Evolutionary conservation across 108 stramenopile species (phyloP), one percentile per base, ranked within the genome.

Genomic region (Nannochloropsis granulata): DNA sequence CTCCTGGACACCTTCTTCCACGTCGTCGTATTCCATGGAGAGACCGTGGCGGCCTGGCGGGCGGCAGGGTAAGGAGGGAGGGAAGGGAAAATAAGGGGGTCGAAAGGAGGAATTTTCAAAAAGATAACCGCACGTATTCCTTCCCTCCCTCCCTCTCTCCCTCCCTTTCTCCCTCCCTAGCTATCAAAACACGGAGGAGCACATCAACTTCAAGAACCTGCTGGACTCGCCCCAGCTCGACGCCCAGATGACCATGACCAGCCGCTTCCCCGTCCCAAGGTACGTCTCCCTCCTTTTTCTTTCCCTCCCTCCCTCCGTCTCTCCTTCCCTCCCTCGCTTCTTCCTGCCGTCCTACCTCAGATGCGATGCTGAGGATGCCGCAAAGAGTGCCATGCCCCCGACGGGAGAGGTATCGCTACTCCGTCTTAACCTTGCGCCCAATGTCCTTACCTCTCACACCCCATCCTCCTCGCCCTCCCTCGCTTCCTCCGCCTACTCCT

Each of bases 1-100:
- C 90, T 99, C 12, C 90, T 99, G 42, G 98, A 99, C 86, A 97
- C 98, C 7, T 99, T 98, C 93, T 99, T 99, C 91, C 97, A 98
- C 84, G 99, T 99, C 16, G 96, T 99, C 44, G 97, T 99, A 23
- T 98, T 98, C 86, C 99, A 98, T 86, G 99, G 99, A 42, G 98
- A 98, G 90, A 99, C 99, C 10, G 95, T 98, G 83, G 99, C 96
- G 16, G 96, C 97, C 7, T 99, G 99, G 99, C 92, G 97, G 78
- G 96, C 25, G 97, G 97, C 87, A 9, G 25, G 83, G 25, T 83
- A 78, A 34, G 25, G 83, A 78, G 78, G 25, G 82, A 25, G 25
- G 43, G 25, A 78, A 26, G 25, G 25, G 0, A 42, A n/a, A 12
- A 78, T 79, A 16, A 44, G n/a, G 12, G 43, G 19, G 25, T n/a